A percentile compares a stretch with the other conserved stretches of the same genome.
These are phyloP conservation scores for Ramichloridium luteum DNA, from an alignment of 2,329 filamentous ascomycete genomes.

Conservation along the genomic window DNA sequence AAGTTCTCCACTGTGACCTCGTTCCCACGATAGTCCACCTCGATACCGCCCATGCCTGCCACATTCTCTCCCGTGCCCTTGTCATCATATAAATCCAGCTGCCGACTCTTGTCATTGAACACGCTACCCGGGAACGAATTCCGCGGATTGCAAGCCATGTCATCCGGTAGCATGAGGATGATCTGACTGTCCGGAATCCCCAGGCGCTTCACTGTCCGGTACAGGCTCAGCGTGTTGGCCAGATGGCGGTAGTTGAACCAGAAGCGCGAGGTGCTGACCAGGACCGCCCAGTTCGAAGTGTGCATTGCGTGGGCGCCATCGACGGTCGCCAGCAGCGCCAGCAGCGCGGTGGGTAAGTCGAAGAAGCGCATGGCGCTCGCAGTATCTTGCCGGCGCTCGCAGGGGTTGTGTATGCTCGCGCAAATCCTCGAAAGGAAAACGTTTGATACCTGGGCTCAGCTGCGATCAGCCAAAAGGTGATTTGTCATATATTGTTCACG, in stretches of 20 bases:
- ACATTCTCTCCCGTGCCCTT: constrained; percentile 14
- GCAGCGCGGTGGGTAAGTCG: constrained; percentile 16
- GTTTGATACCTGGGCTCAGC: too few species aligned
- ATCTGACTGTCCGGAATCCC: constrained; percentile 98
- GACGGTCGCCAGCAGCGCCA: constrained; percentile 15
- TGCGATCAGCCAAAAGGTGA: too few species aligned
- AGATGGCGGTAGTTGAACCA: constrained; percentile 99
- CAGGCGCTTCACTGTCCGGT: constrained; percentile 93
- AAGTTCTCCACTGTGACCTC: constrained; percentile 99
- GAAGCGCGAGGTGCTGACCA: constrained; percentile 97
- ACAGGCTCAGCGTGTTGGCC: constrained; percentile 92
- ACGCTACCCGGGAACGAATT: constrained; percentile 97
- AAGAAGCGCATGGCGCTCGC: constrained; percentile 16
- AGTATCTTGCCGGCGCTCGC: too few species aligned
- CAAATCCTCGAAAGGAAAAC: too few species aligned
- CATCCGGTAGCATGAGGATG: constrained; percentile 98
- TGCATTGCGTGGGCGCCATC: constrained; percentile 52
- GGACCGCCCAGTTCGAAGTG: constrained; percentile 97
- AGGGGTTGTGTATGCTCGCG: too few species aligned
- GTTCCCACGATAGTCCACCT: constrained; percentile 96
- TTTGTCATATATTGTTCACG: too few species aligned
- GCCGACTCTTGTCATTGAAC: constrained; percentile 94
- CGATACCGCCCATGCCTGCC: constrained; percentile 45
- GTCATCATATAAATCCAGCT: constrained; percentile 91
- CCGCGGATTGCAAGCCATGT: constrained; percentile 98